phyloP scores from a whole-genome alignment of 257 asterid species.

The Solanum piurae region DNA sequence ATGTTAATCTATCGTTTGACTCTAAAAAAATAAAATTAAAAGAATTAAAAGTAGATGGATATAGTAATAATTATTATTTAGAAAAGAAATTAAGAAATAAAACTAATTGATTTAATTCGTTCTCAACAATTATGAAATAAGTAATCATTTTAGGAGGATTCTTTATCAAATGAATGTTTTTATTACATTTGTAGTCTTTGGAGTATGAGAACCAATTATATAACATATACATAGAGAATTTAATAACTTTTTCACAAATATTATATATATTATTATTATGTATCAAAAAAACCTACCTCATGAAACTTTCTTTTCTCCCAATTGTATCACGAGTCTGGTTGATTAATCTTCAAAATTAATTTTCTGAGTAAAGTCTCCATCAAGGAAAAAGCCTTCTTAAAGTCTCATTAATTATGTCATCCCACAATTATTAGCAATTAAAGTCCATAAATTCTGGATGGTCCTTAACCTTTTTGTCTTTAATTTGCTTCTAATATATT shows the following conservation, averaged over 20 bases:
- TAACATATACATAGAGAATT: not conserved
- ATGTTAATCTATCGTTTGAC: too few species aligned
- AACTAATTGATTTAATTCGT: not conserved
- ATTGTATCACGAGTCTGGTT: accelerated
- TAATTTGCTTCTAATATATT: not conserved
- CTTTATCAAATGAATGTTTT: not conserved
- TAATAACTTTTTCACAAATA: not conserved
- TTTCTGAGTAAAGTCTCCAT: not conserved
- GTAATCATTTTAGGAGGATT: not conserved
- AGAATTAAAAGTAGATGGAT: too few species aligned
- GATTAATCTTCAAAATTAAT: not conserved
- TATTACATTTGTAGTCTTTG: not conserved
- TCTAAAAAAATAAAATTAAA: too few species aligned
- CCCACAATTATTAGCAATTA: not conserved
- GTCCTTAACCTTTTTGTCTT: not conserved
- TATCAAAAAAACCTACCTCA: not conserved
- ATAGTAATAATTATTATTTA: too few species aligned
- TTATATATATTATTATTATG: not conserved
- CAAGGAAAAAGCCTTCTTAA: not conserved
- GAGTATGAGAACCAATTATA: not conserved
- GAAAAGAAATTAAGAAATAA: not conserved
- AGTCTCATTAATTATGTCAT: not conserved
- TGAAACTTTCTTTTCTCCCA: not conserved
- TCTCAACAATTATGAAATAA: not conserved
- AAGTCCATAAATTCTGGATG: not conserved